Evolutionary conservation across 176 grass and related monocot genomes (phyloP).

Genomic region (Ananas comosus): DNA sequence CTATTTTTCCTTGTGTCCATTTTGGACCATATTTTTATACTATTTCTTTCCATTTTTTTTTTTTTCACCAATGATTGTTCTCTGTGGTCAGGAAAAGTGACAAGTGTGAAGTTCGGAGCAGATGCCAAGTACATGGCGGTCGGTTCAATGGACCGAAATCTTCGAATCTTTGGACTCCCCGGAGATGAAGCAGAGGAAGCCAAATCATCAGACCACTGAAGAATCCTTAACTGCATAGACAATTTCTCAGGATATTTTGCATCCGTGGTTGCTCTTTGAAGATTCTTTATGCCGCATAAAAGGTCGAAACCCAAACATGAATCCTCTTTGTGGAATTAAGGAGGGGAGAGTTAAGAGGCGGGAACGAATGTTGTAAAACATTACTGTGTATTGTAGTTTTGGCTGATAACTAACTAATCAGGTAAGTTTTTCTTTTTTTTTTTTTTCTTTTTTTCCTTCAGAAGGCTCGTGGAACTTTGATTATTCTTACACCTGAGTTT

Average conservation of each 20-base stretch:
- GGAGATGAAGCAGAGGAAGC: constrained; percentile 52
- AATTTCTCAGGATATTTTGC: neutral
- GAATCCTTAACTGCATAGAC: neutral
- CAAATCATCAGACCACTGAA: constrained; percentile 30
- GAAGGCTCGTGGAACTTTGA: too few relatives aligned
- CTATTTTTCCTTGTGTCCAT: neutral
- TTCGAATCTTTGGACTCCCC: constrained; percentile 89
- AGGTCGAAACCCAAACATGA: neutral
- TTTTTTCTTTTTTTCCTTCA: too few relatives aligned
- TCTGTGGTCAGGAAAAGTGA: constrained; percentile 58
- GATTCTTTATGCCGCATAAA: neutral
- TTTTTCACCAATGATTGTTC: constrained; percentile 3
- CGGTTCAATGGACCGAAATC: constrained; percentile 94
- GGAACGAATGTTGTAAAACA: constrained; percentile 1
- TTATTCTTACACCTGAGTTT: too few relatives aligned
- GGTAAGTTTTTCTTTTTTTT: neutral
- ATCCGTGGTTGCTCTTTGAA: neutral
- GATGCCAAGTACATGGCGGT: constrained; percentile 81
- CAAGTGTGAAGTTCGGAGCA: constrained; percentile 65
- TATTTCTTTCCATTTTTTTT: neutral
- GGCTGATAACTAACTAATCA: neutral
- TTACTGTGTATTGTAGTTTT: neutral
- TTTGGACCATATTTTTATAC: neutral
- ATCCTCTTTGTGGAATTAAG: neutral
- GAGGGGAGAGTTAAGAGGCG: neutral